Percentiles rank a stretch among this genome's conserved stretches.
These are phyloP conservation scores for Hippophae gyantsensis DNA, from an alignment of 306 rosid genomes.

Conservation along the genomic window DNA sequence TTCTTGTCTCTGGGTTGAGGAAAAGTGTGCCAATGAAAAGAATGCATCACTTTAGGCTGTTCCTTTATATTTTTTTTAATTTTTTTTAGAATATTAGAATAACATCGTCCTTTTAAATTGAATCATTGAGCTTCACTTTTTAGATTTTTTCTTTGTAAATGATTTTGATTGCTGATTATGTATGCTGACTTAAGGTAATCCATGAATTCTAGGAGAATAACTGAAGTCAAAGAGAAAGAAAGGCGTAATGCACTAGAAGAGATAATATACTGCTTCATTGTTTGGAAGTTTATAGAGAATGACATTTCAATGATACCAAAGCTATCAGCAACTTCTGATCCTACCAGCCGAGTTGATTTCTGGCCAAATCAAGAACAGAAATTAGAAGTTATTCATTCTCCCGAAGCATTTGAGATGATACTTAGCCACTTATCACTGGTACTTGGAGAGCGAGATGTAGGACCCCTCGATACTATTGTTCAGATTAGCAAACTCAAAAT, in stretches of 20 bases:
- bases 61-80: no score
- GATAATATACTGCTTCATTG: conserved; percentile 72
- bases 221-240: conserved; percentile 77
- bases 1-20: no score
- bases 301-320: conserved; percentile 75
- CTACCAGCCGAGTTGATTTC: conserved; percentile 62
- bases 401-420: conserved; percentile 89
- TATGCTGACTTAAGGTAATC: conserved; percentile 16
- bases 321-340: conserved; percentile 52
- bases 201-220: conserved; percentile 65
- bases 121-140: not conserved
- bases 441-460: conserved; percentile 63
- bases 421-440: conserved; percentile 75
- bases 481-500: conserved; percentile 86
- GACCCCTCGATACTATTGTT: conserved; percentile 62
- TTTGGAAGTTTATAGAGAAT: conserved; percentile 52
- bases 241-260: conserved; percentile 57
- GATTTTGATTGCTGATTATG: conserved; percentile 3
- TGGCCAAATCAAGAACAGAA: conserved; percentile 93
- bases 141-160: conserved; percentile 17
- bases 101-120: no score
- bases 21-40: no score
- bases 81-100: no score
- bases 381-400: conserved; percentile 75
- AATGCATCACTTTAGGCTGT: no score